Conservation (phyloP, 208 protist species). For the Acanthamoeba triangularis region DNA sequence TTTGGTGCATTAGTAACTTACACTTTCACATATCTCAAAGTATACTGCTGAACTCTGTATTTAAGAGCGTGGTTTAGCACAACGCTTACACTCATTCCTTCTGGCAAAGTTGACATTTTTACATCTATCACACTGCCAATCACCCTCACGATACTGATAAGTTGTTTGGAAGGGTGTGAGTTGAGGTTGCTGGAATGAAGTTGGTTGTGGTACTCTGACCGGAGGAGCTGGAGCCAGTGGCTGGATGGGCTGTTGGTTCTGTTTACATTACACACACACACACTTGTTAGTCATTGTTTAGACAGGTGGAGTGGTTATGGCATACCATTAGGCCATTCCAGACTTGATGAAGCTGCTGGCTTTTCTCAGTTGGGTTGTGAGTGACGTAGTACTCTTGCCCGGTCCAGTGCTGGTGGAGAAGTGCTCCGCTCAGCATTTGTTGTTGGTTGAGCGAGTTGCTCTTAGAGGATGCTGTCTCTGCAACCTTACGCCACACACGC, state of each 20-base stretch:
- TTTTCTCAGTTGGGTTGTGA: neutral
- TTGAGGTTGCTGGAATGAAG: neutral
- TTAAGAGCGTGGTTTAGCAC: neutral
- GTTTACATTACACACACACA: no score
- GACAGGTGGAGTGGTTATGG: neutral
- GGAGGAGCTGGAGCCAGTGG: no score
- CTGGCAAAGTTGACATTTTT: constrained; percentile 42
- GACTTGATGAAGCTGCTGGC: neutral
- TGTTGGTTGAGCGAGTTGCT: neutral
- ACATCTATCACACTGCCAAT: constrained; percentile 37
- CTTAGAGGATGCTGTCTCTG: neutral
- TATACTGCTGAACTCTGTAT: no score
- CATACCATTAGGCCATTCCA: neutral
- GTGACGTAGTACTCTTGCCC: constrained; percentile 21
- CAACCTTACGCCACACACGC: constrained; percentile 2
- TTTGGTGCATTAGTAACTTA: no score
- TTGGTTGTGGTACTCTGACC: neutral
- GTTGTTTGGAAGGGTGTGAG: neutral
- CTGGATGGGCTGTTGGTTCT: no score
- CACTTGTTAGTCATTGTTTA: no score
- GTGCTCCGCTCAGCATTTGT: neutral
- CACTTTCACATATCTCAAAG: no score
- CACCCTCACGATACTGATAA: constrained; percentile 8
- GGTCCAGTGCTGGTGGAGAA: neutral
- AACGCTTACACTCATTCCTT: constrained; percentile 8